Percentiles rank a stretch among this genome's conserved stretches.
Evolutionary conservation across 202 grass and related monocot genomes (phyloP).

Genomic region (Setaria viridis): DNA sequence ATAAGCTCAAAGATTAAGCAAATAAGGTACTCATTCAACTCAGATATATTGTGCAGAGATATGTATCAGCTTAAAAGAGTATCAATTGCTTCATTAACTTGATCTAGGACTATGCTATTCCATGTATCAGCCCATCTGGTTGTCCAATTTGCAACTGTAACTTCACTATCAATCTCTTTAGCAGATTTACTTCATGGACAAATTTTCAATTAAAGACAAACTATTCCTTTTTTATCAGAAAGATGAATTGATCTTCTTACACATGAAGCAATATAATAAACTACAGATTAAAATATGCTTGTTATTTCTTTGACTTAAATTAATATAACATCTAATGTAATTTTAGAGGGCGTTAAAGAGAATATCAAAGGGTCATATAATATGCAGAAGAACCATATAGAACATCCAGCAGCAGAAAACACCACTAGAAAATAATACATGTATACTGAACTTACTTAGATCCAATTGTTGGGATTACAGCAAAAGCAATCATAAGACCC

Average conservation of each 20-base stretch:
- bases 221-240: neutral
- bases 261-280: neutral
- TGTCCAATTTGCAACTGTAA: neutral
- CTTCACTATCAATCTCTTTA: conserved; percentile 4
- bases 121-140: neutral
- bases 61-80: conserved; percentile 25
- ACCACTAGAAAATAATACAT: conserved; percentile 7
- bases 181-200: neutral
- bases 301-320: neutral
- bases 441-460: conserved; percentile 62
- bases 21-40: conserved; percentile 14
- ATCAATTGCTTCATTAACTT: neutral
- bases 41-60: conserved; percentile 12
- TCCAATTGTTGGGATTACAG: conserved; percentile 75
- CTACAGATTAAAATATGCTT: neutral
- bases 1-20: neutral
- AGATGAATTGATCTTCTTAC: neutral
- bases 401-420: neutral
- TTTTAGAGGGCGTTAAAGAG: conserved; percentile 6
- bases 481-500: conserved; percentile 76
- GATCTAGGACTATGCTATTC: neutral
- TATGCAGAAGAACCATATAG: neutral
- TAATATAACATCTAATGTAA: neutral
- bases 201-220: neutral
- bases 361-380: conserved; percentile 15